Base-by-base conservation (phyloP, 768 basidiomycete species). In the Russula compacta region DNA sequence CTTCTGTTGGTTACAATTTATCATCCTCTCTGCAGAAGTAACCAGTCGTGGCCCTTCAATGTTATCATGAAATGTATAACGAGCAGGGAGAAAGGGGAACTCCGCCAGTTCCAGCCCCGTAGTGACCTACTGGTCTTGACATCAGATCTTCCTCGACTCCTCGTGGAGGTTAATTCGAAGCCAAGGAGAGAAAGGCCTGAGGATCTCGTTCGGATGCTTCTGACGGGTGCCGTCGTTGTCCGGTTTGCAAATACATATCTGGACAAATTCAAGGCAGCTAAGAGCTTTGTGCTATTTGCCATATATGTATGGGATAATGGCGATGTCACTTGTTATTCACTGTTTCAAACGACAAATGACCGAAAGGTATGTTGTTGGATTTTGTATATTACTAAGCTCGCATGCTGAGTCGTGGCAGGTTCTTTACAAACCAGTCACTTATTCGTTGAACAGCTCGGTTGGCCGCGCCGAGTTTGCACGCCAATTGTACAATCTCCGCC, bases 21-120 rank as follows among this genome's bases (percentile, higher is more conserved):
- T 9, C n/a, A 3, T 46, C 7, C 7, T 44, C 35, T 38, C 35
- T 51, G 38, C 36, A 36, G 50, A 21, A 3, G 36, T 14, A 7
- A 12, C 14, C 14, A 4, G 14, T 4, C 29, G 15, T 49, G 47
- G 29, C 47, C 24, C 9, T 49, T 49, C 7, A 8, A 4, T 8
- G 29, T 49, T 8, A 32, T 49, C 47, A n/a, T 9, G 24, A 33
- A 17, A 17, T 14, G 17, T 32, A 15, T 3, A 6, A 9, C 6
- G 14, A 1, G 0, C 4, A 6, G 0, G 29, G 15, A 0, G 2
- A 2, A 29, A 0, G 47, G 7, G 1, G 6, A 33, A 17, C 8
- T 49, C 47, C 47, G 47, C 47, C 1, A 4, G 14, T 32, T 4
- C 7, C 29, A 9, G 1, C 29, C 47, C 11, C 32, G 8, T 15